A percentile compares a stretch with the other conserved stretches of the same genome.
These are phyloP conservation scores for Ogataea pini DNA, from an alignment of 805 yeast genomes.

Conservation along the genomic window DNA sequence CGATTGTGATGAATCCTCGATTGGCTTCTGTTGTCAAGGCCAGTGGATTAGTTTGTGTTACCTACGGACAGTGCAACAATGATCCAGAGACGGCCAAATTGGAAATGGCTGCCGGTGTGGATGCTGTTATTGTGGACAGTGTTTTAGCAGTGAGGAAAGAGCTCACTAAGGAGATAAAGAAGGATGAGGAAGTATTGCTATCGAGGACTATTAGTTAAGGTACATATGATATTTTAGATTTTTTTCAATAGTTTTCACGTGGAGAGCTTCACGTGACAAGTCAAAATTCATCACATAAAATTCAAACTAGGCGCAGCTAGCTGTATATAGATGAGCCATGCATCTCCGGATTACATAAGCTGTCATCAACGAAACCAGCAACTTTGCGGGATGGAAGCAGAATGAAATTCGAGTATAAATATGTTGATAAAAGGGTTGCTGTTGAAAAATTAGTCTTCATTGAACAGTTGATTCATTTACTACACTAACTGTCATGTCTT, in stretches of 20 bases:
- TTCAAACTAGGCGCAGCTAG: neutral
- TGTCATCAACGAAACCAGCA: neutral
- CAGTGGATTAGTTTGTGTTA: conserved; percentile 88
- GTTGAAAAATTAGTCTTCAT: no score
- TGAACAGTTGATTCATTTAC: no score
- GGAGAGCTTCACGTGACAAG: no score
- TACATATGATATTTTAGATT: neutral
- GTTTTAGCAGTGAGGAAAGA: conserved; percentile 92
- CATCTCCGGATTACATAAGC: conserved; percentile 7
- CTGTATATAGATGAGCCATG: neutral
- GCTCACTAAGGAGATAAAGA: conserved; percentile 40
- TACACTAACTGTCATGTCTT: conserved; percentile 29
- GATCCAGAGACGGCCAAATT: conserved; percentile 78
- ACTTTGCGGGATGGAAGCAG: neutral
- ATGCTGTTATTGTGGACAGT: conserved; percentile 96
- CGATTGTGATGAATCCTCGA: conserved; percentile 87
- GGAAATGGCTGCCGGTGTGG: conserved; percentile 93
- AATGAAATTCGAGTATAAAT: conserved; percentile 3
- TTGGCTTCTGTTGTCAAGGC: conserved; percentile 89
- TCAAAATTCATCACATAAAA: neutral
- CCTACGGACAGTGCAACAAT: conserved; percentile 85
- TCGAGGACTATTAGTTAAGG: neutral
- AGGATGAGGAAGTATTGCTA: neutral
- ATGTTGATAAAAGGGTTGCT: neutral
- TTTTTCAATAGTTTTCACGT: neutral